Percentiles rank a stretch among this genome's conserved stretches.
These are phyloP conservation scores for Tulasnella sp. DNA, from an alignment of 768 basidiomycete species.

Conservation along the genomic window DNA sequence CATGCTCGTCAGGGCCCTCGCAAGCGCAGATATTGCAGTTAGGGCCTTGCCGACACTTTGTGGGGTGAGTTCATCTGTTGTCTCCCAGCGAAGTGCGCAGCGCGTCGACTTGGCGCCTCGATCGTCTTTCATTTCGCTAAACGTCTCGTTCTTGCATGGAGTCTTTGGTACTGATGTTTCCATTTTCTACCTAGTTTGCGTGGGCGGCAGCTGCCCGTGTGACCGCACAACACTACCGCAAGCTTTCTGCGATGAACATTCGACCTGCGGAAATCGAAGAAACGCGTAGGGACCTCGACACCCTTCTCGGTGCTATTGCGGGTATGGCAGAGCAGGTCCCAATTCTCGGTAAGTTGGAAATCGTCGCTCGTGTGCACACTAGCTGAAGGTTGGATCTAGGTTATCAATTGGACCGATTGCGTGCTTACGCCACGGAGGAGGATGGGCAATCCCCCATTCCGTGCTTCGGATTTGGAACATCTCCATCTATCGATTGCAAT, in stretches of 20 bases:
- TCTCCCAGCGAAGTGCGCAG: neutral
- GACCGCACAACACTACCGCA: constrained; percentile 5
- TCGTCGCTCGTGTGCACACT: no score
- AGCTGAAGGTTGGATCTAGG: no score
- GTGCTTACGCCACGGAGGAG: no score
- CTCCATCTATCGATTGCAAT: no score
- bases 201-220: constrained; percentile 6
- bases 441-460: no score
- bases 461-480: no score
- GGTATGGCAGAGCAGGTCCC: neutral
- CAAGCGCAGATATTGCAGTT: neutral
- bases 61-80: constrained; percentile 12
- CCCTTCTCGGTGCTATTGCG: neutral
- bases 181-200: neutral
- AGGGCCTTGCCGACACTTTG: neutral
- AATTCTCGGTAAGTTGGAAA: constrained; percentile 1
- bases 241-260: neutral
- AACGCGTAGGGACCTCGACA: neutral
- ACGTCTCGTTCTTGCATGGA: neutral
- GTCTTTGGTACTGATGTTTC: neutral
- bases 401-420: no score
- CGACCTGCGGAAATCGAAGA: neutral
- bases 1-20: neutral
- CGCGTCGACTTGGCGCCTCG: neutral
- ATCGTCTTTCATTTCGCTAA: neutral